Conservation (phyloP, 352 stramenopile species). For the Peronospora belbahrii region DNA sequence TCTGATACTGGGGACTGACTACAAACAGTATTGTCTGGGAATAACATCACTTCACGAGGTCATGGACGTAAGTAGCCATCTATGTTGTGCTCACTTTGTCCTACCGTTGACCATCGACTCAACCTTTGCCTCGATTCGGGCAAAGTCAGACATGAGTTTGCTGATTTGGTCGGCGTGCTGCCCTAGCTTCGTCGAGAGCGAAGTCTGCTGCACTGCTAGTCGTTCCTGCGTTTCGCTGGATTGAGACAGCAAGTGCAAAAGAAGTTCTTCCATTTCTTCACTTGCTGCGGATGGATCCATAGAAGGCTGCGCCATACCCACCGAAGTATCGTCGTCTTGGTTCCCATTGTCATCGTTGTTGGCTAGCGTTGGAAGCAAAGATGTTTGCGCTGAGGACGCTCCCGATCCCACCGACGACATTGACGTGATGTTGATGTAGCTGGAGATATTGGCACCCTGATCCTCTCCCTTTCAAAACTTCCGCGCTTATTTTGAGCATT, state of each 20-base stretch:
- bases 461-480: conserved; percentile 13
- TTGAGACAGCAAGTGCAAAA: conserved; percentile 75
- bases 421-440: conserved; percentile 22
- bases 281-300: conserved; percentile 22
- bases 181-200: conserved; percentile 49
- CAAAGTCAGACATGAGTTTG: conserved; percentile 66
- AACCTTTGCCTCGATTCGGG: conserved; percentile 74
- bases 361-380: conserved; percentile 2
- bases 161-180: conserved; percentile 68
- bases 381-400: conserved; percentile 5
- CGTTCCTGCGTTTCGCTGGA: conserved; percentile 82
- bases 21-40: too few species aligned
- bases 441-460: conserved; percentile 12
- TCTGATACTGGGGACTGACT: too few species aligned
- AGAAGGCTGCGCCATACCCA: conserved; percentile 20
- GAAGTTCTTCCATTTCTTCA: conserved; percentile 59
- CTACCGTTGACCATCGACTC: conserved; percentile 30
- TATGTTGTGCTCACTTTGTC: conserved; percentile 15
- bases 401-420: conserved; percentile 25
- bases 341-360: conserved; percentile 1
- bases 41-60: not conserved
- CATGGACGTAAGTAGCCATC: not conserved
- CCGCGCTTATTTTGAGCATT: conserved; percentile 6
- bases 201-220: conserved; percentile 67
- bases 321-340: conserved; percentile 7